A percentile compares a stretch with the other conserved stretches of the same genome.
These are phyloP conservation scores for Sugiyamaella xylanicola DNA, from an alignment of 1,139 yeast genomes.

Conservation along the genomic window DNA sequence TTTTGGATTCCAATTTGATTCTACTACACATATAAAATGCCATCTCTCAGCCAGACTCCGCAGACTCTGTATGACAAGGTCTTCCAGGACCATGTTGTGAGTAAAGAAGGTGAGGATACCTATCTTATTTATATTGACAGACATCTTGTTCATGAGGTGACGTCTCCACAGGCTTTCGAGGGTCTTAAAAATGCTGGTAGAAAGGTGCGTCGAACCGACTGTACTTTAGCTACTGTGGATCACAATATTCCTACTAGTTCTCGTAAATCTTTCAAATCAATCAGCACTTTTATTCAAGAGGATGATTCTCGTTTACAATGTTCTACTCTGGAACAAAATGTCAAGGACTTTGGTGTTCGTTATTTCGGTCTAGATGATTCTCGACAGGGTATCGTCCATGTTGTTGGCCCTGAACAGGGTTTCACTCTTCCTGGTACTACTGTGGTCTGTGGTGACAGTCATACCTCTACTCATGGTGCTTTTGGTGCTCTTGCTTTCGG, in stretches of 20 bases:
- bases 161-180: constrained; percentile 98
- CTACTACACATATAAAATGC: constrained; percentile 30
- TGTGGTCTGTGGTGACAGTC: constrained; percentile 98
- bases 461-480: constrained; percentile 98
- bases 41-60: constrained; percentile 32
- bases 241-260: constrained; percentile 95
- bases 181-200: constrained; percentile 88
- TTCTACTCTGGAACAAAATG: constrained; percentile 87
- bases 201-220: constrained; percentile 85
- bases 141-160: constrained; percentile 96
- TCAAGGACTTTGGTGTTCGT: constrained; percentile 82
- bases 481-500: constrained; percentile 98
- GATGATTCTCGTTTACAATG: constrained; percentile 92
- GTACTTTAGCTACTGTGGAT: constrained; percentile 96
- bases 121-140: constrained; percentile 88
- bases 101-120: constrained; percentile 84
- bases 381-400: constrained; percentile 97
- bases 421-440: constrained; percentile 98
- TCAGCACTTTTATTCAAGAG: constrained; percentile 83
- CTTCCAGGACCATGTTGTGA: constrained; percentile 90
- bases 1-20: not conserved
- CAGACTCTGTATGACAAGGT: constrained; percentile 90
- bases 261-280: constrained; percentile 70
- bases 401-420: constrained; percentile 98
- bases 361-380: constrained; percentile 92